phyloP scores from a whole-genome alignment of 805 yeast genomes.

The Teunomyces aglyptinius region DNA sequence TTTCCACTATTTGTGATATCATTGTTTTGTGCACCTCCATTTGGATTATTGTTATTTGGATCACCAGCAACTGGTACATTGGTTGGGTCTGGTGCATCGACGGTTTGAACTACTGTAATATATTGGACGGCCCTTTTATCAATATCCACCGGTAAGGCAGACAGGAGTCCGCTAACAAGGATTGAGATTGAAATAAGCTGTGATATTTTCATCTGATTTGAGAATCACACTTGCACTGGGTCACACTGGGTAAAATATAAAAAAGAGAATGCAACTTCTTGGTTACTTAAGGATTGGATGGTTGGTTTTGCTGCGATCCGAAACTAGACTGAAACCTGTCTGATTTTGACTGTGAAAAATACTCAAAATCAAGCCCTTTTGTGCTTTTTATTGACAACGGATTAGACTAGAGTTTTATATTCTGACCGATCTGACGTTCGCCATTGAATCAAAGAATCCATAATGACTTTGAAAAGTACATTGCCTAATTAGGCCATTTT shows the following conservation, averaged over 20 bases:
- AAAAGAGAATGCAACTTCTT: neutral
- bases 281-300: neutral
- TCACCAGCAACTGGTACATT: conserved; percentile 7
- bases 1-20: neutral
- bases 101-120: conserved; percentile 7
- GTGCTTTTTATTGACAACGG: neutral
- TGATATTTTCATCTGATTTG: conserved; percentile 5
- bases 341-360: neutral
- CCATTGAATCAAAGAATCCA: neutral
- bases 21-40: neutral
- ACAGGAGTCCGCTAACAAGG: conserved; percentile 5
- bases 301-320: neutral
- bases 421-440: neutral
- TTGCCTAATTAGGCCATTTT: conserved; percentile 9
- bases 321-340: neutral
- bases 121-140: conserved; percentile 8
- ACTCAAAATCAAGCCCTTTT: neutral
- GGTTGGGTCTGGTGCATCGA: conserved; percentile 1
- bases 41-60: neutral
- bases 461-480: neutral
- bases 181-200: conserved; percentile 5
- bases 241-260: neutral
- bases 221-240: neutral
- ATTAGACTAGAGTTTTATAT: conserved; percentile 1
- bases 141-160: conserved; percentile 7